A percentile compares a stretch with the other conserved stretches of the same genome.
Evolutionary conservation across 371 early-diverging fungal genomes (phyloP).

Genomic region (Racocetra persica): DNA sequence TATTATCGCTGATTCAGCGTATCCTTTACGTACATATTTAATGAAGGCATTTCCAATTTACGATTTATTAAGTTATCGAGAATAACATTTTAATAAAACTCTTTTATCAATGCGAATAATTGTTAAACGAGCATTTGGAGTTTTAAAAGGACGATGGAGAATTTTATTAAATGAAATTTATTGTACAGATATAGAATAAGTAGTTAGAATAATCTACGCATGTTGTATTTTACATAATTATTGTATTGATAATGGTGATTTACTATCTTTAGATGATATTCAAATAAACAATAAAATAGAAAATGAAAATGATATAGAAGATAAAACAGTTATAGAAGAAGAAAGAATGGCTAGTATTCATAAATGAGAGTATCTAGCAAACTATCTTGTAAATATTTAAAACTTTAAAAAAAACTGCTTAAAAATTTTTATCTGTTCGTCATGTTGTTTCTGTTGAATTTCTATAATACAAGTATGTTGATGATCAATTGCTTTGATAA

Average conservation of each 20-base stretch:
- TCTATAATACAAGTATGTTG: neutral
- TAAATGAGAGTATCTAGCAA: neutral
- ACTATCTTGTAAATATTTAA: neutral
- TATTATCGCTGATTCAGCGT: neutral
- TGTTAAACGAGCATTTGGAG: neutral
- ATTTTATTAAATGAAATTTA: neutral
- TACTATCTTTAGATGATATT: neutral
- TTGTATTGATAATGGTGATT: neutral
- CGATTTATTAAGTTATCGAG: neutral
- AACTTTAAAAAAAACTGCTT: neutral
- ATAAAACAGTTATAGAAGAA: neutral
- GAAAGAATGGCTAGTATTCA: neutral
- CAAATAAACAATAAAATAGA: neutral
- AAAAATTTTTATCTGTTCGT: neutral
- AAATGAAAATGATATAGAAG: neutral
- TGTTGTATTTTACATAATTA: neutral
- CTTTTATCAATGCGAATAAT: neutral
- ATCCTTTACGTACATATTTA: neutral
- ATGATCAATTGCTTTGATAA: neutral
- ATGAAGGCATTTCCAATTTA: neutral
- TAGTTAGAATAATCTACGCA: too few species aligned
- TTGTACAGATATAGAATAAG: neutral
- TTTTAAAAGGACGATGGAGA: neutral
- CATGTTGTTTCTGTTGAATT: neutral
- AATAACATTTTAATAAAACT: neutral